Conservation (phyloP, 2,329 filamentous ascomycete genomes). For the Fusarium haematococcum region DNA sequence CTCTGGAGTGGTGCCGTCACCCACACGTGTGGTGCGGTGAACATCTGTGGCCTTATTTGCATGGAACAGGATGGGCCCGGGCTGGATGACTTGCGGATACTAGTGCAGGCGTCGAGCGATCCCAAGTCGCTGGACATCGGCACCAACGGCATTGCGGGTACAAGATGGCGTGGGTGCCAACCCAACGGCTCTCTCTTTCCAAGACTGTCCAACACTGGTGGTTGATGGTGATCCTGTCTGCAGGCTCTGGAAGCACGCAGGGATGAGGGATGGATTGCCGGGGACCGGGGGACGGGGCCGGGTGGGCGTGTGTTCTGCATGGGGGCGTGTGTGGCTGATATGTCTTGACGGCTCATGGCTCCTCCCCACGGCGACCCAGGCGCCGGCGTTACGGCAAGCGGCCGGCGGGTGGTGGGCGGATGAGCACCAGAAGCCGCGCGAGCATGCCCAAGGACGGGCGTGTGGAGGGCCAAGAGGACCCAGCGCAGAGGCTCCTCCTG, state of each 20-base stretch:
- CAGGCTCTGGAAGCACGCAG: conserved; percentile 34
- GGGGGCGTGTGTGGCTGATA: conserved; percentile 39
- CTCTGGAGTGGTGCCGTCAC: conserved; percentile 40
- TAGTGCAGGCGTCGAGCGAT: conserved; percentile 42
- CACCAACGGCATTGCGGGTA: conserved; percentile 42
- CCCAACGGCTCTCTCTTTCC: conserved; percentile 38
- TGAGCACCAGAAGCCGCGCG: conserved; percentile 38
- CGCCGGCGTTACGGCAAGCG: conserved; percentile 30
- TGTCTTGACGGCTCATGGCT: conserved; percentile 35
- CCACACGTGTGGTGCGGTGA: conserved; percentile 42
- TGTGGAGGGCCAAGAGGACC: conserved; percentile 18
- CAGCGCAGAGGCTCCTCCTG: conserved; percentile 14
- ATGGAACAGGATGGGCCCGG: conserved; percentile 33
- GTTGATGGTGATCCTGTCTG: conserved; percentile 40
- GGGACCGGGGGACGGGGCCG: conserved; percentile 42
- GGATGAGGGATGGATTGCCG: conserved; percentile 38
- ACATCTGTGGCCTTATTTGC: conserved; percentile 45
- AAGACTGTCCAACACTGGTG: conserved; percentile 21
- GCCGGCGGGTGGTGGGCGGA: conserved; percentile 35
- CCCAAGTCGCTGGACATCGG: conserved; percentile 41
- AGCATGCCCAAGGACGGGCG: conserved; percentile 31
- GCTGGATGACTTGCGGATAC: conserved; percentile 46
- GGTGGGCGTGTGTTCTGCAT: conserved; percentile 29
- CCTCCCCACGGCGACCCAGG: conserved; percentile 22
- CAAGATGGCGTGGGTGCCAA: conserved; percentile 41